phyloP scores from a whole-genome alignment of 768 basidiomycete genomes.

The Tulasnella sp. region DNA sequence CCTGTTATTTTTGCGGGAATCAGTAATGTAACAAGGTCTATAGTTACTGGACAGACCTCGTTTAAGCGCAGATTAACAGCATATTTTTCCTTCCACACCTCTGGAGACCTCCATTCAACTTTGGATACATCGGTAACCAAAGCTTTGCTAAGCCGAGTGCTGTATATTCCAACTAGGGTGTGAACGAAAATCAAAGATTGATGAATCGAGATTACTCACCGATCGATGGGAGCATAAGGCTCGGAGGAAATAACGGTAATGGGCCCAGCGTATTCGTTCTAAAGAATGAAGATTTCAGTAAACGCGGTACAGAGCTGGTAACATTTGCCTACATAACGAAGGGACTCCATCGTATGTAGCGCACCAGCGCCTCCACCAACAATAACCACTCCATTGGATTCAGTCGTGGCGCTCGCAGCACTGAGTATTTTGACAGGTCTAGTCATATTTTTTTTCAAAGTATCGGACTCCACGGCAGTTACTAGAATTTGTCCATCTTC shows the following conservation, averaged over 20 bases:
- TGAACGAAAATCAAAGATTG: neutral
- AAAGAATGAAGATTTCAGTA: neutral
- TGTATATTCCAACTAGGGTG: conserved; percentile 26
- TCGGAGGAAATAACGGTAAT: conserved; percentile 77
- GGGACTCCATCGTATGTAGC: conserved; percentile 62
- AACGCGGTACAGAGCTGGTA: neutral
- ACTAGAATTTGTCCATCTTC: conserved; percentile 65
- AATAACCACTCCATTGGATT: conserved; percentile 56
- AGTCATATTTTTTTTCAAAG: conserved; percentile 52
- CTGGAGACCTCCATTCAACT: conserved; percentile 55
- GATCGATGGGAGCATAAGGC: conserved; percentile 67
- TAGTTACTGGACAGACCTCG: too few relatives aligned
- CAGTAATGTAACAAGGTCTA: conserved; percentile 24
- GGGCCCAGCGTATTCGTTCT: conserved; percentile 66
- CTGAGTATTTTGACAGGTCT: too few relatives aligned
- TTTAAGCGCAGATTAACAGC: conserved; percentile 52
- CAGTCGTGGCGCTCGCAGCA: conserved; percentile 34
- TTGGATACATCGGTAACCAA: conserved; percentile 68
- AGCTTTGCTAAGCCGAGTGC: conserved; percentile 82
- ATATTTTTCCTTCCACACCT: conserved; percentile 65
- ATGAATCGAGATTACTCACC: conserved; percentile 30
- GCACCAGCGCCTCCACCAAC: conserved; percentile 77
- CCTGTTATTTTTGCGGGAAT: too few relatives aligned
- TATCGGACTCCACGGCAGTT: conserved; percentile 49
- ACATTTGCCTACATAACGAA: conserved; percentile 39